phyloP scores from a whole-genome alignment of 176 grass and related monocot genomes.

The Paspalum notatum region DNA sequence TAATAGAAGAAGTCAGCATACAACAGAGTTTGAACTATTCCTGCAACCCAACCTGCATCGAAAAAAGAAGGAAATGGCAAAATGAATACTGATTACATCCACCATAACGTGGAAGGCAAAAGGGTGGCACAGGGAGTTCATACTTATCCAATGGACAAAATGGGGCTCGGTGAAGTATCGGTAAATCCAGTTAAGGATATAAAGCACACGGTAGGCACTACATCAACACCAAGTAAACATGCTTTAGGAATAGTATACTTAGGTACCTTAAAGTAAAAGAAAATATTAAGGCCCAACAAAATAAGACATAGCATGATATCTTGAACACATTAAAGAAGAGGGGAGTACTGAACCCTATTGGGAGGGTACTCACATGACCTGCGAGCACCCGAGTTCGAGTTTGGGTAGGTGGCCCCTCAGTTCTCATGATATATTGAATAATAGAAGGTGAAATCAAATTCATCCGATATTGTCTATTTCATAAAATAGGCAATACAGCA shows the following conservation, averaged over 20 bases:
- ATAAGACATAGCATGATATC: too few relatives aligned
- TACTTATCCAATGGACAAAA: constrained; percentile 98
- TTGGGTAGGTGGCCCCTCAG: too few relatives aligned
- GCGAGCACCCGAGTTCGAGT: too few relatives aligned
- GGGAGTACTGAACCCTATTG: too few relatives aligned
- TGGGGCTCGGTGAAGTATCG: constrained; percentile 83
- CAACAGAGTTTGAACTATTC: constrained; percentile 78
- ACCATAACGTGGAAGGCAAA: not conserved
- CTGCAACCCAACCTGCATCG: constrained; percentile 78
- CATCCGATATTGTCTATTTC: not conserved
- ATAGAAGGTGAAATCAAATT: constrained; percentile 18
- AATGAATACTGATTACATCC: not conserved
- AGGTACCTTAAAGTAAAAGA: constrained; percentile 8
- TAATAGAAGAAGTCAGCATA: constrained; percentile 99
- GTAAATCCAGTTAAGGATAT: constrained; percentile 96
- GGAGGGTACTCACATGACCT: too few relatives aligned
- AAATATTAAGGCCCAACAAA: not conserved
- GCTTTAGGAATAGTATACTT: constrained; percentile 11
- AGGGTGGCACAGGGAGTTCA: constrained; percentile 4
- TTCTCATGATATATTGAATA: not conserved
- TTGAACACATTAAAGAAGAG: too few relatives aligned
- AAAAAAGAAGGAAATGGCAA: not conserved
- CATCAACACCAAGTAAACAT: constrained; percentile 46
- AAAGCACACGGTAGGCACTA: constrained; percentile 86
- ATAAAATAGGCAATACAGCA: not conserved